Evolutionary conservation across 2,329 filamentous ascomycete species (phyloP).

Genomic region (Rutstroemia sp.): DNA sequence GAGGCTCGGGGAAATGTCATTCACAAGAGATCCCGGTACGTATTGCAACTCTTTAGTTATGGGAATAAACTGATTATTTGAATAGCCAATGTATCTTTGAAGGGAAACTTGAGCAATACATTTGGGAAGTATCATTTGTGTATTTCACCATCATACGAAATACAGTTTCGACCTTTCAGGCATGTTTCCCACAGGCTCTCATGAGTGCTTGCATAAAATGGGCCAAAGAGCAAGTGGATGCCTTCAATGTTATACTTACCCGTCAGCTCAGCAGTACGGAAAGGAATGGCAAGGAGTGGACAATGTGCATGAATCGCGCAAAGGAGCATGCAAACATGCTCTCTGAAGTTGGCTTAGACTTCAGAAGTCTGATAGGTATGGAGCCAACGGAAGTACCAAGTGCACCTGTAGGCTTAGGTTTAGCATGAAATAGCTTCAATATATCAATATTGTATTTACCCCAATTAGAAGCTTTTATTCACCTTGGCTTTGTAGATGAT

Average conservation of each 20-base stretch:
- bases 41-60: background rate
- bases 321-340: slow-evolving; percentile 74
- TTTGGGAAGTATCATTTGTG: slow-evolving; percentile 90
- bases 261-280: slow-evolving; percentile 85
- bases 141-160: slow-evolving; percentile 94
- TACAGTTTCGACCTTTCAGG: slow-evolving; percentile 81
- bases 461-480: background rate
- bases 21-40: slow-evolving; percentile 72
- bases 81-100: slow-evolving; percentile 87
- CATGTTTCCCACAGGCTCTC: slow-evolving; percentile 76
- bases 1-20: slow-evolving; percentile 71
- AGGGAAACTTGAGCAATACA: slow-evolving; percentile 84
- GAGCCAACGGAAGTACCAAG: slow-evolving; percentile 28
- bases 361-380: slow-evolving; percentile 69
- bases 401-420: slow-evolving; percentile 35
- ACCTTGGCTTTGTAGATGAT: background rate
- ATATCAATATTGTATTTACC: background rate
- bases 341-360: slow-evolving; percentile 82
- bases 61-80: background rate
- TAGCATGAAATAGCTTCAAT: slow-evolving; percentile 11
- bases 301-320: slow-evolving; percentile 74
- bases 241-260: slow-evolving; percentile 75
- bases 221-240: slow-evolving; percentile 93
- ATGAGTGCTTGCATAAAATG: slow-evolving; percentile 96
- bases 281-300: slow-evolving; percentile 67